Percentiles rank a stretch among this genome's conserved stretches.
Evolutionary conservation across 2,329 filamentous ascomycete species (phyloP).

Genomic region (Incumbomyces delicatus): DNA sequence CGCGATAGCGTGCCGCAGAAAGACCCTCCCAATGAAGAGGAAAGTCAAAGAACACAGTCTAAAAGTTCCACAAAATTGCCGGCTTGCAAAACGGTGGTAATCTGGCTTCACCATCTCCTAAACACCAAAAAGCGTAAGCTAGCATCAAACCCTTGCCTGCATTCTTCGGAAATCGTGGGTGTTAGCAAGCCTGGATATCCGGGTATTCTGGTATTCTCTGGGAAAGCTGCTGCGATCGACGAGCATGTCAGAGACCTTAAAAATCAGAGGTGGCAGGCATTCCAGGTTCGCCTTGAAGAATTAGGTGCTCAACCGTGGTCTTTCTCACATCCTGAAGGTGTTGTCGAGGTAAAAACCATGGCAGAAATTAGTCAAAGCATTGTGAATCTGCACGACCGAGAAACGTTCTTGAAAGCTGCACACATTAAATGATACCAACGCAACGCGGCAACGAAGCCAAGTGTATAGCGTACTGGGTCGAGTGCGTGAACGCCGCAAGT

Average conservation of each 20-base stretch:
- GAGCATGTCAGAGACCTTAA: slow-evolving; percentile 16
- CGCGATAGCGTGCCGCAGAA: too few relatives aligned
- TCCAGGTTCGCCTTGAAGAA: slow-evolving; percentile 15
- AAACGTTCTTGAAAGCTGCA: slow-evolving; percentile 12
- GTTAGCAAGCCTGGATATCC: slow-evolving; percentile 19
- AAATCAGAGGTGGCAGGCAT: slow-evolving; percentile 16
- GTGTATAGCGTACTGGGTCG: too few relatives aligned
- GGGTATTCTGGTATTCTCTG: slow-evolving; percentile 17
- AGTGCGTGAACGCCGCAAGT: too few relatives aligned
- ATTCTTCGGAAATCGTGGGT: slow-evolving; percentile 7
- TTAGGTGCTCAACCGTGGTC: slow-evolving; percentile 6
- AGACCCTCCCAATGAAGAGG: too few relatives aligned
- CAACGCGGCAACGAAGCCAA: too few relatives aligned
- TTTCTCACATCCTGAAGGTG: slow-evolving; percentile 11
- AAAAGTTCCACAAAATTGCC: neutral
- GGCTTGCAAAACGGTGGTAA: slow-evolving; percentile 14
- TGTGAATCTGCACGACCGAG: slow-evolving; percentile 5
- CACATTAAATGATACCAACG: neutral
- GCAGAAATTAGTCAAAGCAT: slow-evolving; percentile 14
- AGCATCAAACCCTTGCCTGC: slow-evolving; percentile 4
- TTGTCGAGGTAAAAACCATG: slow-evolving; percentile 18
- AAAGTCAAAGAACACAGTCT: neutral
- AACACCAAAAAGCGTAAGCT: slow-evolving; percentile 18
- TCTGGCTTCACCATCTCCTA: slow-evolving; percentile 20
- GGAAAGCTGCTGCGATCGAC: slow-evolving; percentile 10